These are phyloP conservation scores for Pachysandra terminalis DNA, from an alignment of 164 flowering plant species.

Conservation along the genomic window DNA sequence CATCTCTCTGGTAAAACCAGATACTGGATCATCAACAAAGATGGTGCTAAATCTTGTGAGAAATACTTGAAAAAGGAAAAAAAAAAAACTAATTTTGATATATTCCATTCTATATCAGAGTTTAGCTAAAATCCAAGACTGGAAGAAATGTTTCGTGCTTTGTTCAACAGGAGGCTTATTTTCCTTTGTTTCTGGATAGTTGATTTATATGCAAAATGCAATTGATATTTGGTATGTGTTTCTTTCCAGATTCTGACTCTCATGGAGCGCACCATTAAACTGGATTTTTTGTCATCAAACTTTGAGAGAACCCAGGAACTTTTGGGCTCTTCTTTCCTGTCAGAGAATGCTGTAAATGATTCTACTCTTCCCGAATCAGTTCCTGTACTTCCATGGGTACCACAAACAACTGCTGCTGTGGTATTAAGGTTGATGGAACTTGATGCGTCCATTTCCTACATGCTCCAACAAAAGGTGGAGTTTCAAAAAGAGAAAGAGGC, in stretches of 20 bases:
- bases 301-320: slow-evolving; percentile 69
- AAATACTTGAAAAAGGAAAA: too few relatives aligned
- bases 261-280: slow-evolving; percentile 55
- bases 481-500: slow-evolving; percentile 37
- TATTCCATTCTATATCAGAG: too few relatives aligned
- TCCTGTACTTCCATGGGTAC: slow-evolving; percentile 82
- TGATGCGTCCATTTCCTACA: slow-evolving; percentile 62
- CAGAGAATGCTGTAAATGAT: slow-evolving; percentile 17
- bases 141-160: neutral
- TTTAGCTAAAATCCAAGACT: too few relatives aligned
- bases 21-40: too few relatives aligned
- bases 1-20: too few relatives aligned
- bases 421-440: slow-evolving; percentile 78
- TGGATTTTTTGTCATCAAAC: slow-evolving; percentile 51
- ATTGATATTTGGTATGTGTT: neutral
- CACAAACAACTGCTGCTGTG: slow-evolving; percentile 76
- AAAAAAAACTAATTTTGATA: too few relatives aligned
- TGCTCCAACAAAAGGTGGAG: slow-evolving; percentile 48
- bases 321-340: slow-evolving; percentile 27
- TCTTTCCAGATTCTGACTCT: slow-evolving; percentile 50
- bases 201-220: neutral
- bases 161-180: too few relatives aligned
- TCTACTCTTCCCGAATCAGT: slow-evolving; percentile 25
- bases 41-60: too few relatives aligned
- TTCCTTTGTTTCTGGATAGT: too few relatives aligned